These are phyloP conservation scores for Akanthomyces dipterigenus DNA, from an alignment of 2,329 filamentous ascomycete species.

Conservation along the genomic window DNA sequence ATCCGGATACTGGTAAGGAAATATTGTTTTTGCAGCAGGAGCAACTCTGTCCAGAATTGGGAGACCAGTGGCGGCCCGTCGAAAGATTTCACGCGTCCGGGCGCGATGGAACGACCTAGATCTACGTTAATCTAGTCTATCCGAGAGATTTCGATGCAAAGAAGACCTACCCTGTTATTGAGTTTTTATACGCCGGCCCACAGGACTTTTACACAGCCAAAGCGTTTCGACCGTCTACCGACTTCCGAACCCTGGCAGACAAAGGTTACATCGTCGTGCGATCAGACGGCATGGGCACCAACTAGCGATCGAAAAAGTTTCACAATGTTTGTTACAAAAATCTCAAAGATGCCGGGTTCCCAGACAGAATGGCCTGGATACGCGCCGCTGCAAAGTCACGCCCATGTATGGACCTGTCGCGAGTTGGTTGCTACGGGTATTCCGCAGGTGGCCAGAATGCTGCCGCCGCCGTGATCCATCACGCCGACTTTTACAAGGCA, in stretches of 20 bases:
- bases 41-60: conserved; percentile 3
- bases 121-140: conserved; percentile 22
- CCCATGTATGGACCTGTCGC: conserved; percentile 23
- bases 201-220: conserved; percentile 20
- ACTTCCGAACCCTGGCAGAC: conserved; percentile 19
- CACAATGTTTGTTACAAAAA: conserved; percentile 26
- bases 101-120: conserved; percentile 18
- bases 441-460: conserved; percentile 27
- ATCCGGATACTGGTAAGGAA: conserved; percentile 16
- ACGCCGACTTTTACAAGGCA: conserved; percentile 23
- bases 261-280: conserved; percentile 24
- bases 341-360: conserved; percentile 22
- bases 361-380: conserved; percentile 25
- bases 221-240: conserved; percentile 17
- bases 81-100: conserved; percentile 22
- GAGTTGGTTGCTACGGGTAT: conserved; percentile 23
- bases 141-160: conserved; percentile 19
- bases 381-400: conserved; percentile 20
- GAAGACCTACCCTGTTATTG: conserved; percentile 22
- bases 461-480: conserved; percentile 21
- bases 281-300: conserved; percentile 27
- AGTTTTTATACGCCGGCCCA: conserved; percentile 24
- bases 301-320: conserved; percentile 23
- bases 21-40: conserved; percentile 16
- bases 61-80: conserved; percentile 15